Evolutionary conservation across 1,139 yeast genomes (phyloP).

Genomic region (Geotrichum candidum): DNA sequence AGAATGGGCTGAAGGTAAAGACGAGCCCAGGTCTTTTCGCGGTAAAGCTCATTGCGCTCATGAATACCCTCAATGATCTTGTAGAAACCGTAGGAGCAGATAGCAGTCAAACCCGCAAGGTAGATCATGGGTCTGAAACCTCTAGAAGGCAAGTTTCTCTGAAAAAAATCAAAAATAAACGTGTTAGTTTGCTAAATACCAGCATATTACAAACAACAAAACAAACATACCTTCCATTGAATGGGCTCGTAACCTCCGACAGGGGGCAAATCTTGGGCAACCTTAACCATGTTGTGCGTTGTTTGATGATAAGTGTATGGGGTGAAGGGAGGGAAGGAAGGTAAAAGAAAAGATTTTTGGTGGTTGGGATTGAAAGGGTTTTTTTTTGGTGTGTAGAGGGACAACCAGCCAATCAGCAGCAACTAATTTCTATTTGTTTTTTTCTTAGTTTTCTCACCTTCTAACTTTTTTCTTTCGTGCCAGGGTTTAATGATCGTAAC

Average conservation of each 20-base stretch:
- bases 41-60: conserved; percentile 65
- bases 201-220: conserved; percentile 2
- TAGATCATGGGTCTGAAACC: conserved; percentile 77
- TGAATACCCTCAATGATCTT: conserved; percentile 60
- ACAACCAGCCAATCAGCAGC: background rate
- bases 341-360: background rate
- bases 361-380: background rate
- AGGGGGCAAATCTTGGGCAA: conserved; percentile 76
- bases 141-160: conserved; percentile 73
- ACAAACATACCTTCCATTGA: conserved; percentile 58
- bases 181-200: background rate
- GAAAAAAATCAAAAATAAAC: conserved; percentile 3
- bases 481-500: background rate
- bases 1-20: conserved; percentile 67
- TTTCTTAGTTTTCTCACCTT: background rate
- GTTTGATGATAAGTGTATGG: background rate
- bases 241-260: conserved; percentile 79
- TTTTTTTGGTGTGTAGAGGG: background rate
- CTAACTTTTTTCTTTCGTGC: background rate
- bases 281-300: conserved; percentile 23
- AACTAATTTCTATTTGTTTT: background rate
- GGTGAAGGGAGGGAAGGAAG: background rate
- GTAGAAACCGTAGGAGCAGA: conserved; percentile 71
- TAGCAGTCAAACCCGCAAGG: conserved; percentile 56
- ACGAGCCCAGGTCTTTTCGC: conserved; percentile 78